phyloP scores from a whole-genome alignment of 805 yeast species.

The Suhomyces vadensis region DNA sequence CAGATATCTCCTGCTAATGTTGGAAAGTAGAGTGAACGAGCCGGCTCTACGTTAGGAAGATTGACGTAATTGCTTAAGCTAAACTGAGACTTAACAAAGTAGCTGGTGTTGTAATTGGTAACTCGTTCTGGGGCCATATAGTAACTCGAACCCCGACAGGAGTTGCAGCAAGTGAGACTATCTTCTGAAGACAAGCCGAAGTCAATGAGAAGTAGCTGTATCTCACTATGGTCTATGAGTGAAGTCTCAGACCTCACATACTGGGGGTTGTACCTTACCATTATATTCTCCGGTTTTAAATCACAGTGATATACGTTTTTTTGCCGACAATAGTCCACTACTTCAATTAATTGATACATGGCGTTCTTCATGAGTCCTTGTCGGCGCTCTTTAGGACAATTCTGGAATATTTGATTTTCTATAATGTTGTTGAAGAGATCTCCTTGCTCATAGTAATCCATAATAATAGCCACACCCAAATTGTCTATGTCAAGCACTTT shows the following conservation, averaged over 20 bases:
- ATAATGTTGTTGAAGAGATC: slow-evolving; percentile 87
- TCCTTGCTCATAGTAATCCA: slow-evolving; percentile 85
- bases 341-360: slow-evolving; percentile 42
- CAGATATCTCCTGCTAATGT: slow-evolving; percentile 81
- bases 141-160: slow-evolving; percentile 83
- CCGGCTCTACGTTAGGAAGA: slow-evolving; percentile 20
- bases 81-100: slow-evolving; percentile 25
- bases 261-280: slow-evolving; percentile 33
- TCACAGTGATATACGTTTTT: slow-evolving; percentile 42
- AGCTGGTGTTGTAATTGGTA: slow-evolving; percentile 42
- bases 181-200: slow-evolving; percentile 83
- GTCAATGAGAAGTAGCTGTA: slow-evolving; percentile 69
- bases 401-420: slow-evolving; percentile 61
- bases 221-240: slow-evolving; percentile 47
- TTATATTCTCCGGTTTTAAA: slow-evolving; percentile 43
- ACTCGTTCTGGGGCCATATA: slow-evolving; percentile 92
- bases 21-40: slow-evolving; percentile 44
- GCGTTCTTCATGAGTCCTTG: slow-evolving; percentile 45
- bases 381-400: slow-evolving; percentile 50
- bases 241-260: slow-evolving; percentile 19
- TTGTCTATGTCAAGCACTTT: slow-evolving; percentile 64
- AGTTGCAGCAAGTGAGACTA: slow-evolving; percentile 58
- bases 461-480: slow-evolving; percentile 62
- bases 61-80: slow-evolving; percentile 31
- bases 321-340: slow-evolving; percentile 33